These are phyloP conservation scores for Suillus placidus DNA, from an alignment of 768 basidiomycete species.

Conservation along the genomic window DNA sequence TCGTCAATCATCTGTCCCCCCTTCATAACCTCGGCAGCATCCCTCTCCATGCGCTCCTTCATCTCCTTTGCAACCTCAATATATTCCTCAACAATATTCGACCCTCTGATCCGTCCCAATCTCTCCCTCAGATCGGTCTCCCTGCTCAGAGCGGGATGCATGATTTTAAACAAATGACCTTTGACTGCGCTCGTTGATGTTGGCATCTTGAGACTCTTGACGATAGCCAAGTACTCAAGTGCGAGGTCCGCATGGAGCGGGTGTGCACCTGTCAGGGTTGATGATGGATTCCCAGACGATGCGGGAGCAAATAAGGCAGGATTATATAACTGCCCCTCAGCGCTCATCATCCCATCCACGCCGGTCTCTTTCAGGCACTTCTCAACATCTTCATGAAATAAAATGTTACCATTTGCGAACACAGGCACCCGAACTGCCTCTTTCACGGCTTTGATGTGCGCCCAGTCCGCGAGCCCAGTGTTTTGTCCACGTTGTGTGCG, in stretches of 20 bases:
- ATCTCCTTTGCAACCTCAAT: constrained; percentile 60
- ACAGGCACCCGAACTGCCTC: constrained; percentile 89
- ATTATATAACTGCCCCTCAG: constrained; percentile 94
- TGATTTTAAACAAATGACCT: constrained; percentile 90
- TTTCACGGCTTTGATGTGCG: constrained; percentile 89
- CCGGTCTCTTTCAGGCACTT: constrained; percentile 83
- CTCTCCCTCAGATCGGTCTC: constrained; percentile 75
- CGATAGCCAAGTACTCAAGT: constrained; percentile 84
- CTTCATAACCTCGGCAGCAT: constrained; percentile 40
- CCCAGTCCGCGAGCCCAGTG: constrained; percentile 85
- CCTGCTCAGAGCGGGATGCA: constrained; percentile 71
- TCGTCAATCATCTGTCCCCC: constrained; percentile 36
- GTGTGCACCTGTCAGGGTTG: constrained; percentile 43
- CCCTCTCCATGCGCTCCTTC: constrained; percentile 59
- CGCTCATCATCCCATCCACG: constrained; percentile 92
- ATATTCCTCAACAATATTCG: constrained; percentile 38
- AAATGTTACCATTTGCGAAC: constrained; percentile 95
- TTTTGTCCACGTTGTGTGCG: constrained; percentile 91
- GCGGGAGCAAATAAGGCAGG: constrained; percentile 69
- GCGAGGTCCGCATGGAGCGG: constrained; percentile 70
- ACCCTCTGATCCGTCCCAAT: constrained; percentile 54
- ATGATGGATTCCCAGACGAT: constrained; percentile 32
- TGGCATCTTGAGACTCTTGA: constrained; percentile 58
- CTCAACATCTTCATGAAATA: constrained; percentile 82
- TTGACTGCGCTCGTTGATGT: constrained; percentile 81